Base-by-base conservation (phyloP, 768 basidiomycete genomes). In the Russula compacta region DNA sequence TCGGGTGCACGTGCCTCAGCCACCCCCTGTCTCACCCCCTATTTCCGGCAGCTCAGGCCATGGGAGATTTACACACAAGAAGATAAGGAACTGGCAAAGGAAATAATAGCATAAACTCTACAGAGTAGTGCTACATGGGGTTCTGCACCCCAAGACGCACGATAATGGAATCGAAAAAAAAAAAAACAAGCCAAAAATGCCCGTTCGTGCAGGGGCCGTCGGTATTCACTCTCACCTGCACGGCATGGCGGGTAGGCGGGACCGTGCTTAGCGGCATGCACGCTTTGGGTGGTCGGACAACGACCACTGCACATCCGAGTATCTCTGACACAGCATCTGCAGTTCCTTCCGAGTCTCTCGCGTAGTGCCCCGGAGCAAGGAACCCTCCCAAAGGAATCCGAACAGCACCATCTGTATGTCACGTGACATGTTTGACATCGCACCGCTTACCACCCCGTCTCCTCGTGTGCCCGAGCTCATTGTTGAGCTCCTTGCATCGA, bases 231-330 rank as follows among this genome's bases (percentile, higher is more conserved):
- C 76, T 2, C 80, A 84, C 49, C 63, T 83, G 1, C 79, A 83
- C 15, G 76, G 70, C 58, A 76, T 83, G 10, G 84, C 82, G 77
- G 64, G 80, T 84, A 2, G 84, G 85, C 21, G 84, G 81, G 35
- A 80, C 76, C 21, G 77, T 89, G 11, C 71, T 86, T 60, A 83
- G 77, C 65, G 84, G 85, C 19, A 79, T 88, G 78, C 80, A 80
- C 68, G 79, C 80, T 8, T 69, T 87, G 2, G 82, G 85, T 1
- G 84, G 84, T 15, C 74, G 83, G 66, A 86, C 85, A 1, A 76
- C 79, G 36, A 76, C 76, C n/a, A 83, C 81, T 43, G 78, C 76
- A 17, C 58, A 58, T 40, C 44, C 64, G 33, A 61, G 61, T 32
- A 63, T 63, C 7, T 52, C 64, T 36, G 60, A 64, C 43, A 42